These are phyloP conservation scores for Mycena latifolia DNA, from an alignment of 768 basidiomycete genomes.

Conservation along the genomic window DNA sequence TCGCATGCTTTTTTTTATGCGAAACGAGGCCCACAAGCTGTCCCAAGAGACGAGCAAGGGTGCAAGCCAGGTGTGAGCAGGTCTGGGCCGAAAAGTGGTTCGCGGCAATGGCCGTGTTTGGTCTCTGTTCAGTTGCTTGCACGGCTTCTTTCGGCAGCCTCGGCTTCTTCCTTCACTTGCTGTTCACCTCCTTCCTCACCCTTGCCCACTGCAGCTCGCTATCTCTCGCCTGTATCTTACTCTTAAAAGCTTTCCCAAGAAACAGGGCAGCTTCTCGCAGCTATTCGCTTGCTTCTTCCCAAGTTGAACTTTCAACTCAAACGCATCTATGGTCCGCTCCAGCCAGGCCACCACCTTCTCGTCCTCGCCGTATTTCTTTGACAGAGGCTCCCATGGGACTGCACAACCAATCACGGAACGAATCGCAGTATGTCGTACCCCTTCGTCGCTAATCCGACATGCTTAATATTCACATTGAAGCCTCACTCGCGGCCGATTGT, in stretches of 20 bases:
- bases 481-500: constrained; percentile 91
- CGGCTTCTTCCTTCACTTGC: neutral
- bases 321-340: constrained; percentile 55
- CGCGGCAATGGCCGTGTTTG: too few species aligned
- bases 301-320: constrained; percentile 21
- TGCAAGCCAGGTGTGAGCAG: too few species aligned
- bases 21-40: too few species aligned
- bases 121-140: too few species aligned
- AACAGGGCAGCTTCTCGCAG: neutral
- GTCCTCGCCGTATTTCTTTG: constrained; percentile 79
- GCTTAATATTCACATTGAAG: constrained; percentile 44
- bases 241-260: neutral
- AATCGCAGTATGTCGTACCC: constrained; percentile 68
- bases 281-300: neutral
- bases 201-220: neutral
- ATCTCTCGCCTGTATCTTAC: neutral
- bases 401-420: constrained; percentile 86
- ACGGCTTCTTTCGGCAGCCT: neutral
- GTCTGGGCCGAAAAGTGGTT: too few species aligned
- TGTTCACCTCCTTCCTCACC: neutral
- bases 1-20: neutral
- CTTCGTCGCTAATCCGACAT: constrained; percentile 6
- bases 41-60: neutral
- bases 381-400: constrained; percentile 76
- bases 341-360: constrained; percentile 76